Base-by-base conservation (phyloP, 495 filamentous ascomycete genomes). In the Penicillium salamii region DNA sequence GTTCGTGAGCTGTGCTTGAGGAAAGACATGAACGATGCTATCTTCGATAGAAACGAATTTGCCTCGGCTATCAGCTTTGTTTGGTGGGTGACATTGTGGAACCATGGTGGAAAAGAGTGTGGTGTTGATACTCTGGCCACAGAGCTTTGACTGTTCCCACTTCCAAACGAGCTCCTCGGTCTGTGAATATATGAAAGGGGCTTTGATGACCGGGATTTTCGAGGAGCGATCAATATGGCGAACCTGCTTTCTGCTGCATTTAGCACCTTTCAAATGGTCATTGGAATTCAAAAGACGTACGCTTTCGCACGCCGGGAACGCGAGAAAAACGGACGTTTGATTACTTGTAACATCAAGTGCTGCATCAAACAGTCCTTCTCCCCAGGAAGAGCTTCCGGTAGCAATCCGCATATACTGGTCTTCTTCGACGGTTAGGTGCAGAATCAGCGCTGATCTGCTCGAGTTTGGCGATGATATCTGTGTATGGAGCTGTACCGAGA, bases 121-220 rank as follows among this genome's bases (percentile, higher is more conserved):
- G 33, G 29, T 40, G 34, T 48, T 31, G 24, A 48, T 48, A 29
- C 46, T 49, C 35, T 52, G 49, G 23, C 49, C 49, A 21, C 35
- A 46, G 35, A 46, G 49, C 49, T 46, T 52, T 15, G 35, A 46
- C 37, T 48, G 43, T 34, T 48, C 43, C 50, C 43, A 48, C 24
- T 47, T 46, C 50, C 43, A 53, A 24, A 53, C 50, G 15, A 53
- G 37, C 43, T 48, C 43, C 37, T 47, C 43, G 17, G 50, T 53
- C 44, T 53, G 47, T 14, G 50, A 47, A 40, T 42, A 53, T 13
- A 47, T 46, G 24, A 47, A 53, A 26, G 50, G 50, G 29, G 42
- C 8, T 38, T 23, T 38, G 5, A 18, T 20, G 36, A 34, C 2
- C n/a, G 32, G 32, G 3, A 34, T 14, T 34, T 34, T 5, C 32